Conservation (phyloP, 2,329 filamentous ascomycete species). For the Claviceps citrina region DNA sequence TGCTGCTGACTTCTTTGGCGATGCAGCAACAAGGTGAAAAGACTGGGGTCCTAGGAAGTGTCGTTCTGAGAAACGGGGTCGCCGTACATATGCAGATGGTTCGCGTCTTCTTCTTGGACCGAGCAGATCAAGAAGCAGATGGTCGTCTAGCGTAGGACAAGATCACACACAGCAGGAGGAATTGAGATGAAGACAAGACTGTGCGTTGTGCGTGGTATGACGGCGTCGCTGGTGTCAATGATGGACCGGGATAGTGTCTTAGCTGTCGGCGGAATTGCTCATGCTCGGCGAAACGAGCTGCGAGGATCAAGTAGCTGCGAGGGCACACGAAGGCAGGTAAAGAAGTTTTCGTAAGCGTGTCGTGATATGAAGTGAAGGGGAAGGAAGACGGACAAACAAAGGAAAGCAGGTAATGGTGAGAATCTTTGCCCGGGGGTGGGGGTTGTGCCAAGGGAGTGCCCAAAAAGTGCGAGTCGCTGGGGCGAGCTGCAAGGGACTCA, state of each 20-base stretch:
- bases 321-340: too few species aligned
- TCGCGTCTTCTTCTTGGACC: not conserved
- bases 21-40: not conserved
- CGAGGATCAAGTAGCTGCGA: not conserved
- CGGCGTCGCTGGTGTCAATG: conserved; percentile 1
- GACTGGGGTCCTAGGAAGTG: not conserved
- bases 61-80: not conserved
- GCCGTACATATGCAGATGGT: not conserved
- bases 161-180: not conserved
- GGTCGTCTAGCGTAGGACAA: not conserved
- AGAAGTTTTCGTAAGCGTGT: too few species aligned
- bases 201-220: not conserved
- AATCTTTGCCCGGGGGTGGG: not conserved
- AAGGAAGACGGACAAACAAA: not conserved
- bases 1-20: not conserved
- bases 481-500: not conserved
- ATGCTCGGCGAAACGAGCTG: conserved; percentile 3
- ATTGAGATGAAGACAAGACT: not conserved
- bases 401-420: not conserved
- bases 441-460: not conserved
- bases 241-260: conserved; percentile 4
- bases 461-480: not conserved
- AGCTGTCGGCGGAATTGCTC: conserved; percentile 2
- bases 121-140: not conserved
- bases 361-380: not conserved